Percentiles rank a stretch among this genome's conserved stretches.
phyloP scores from a whole-genome alignment of 768 basidiomycete genomes.

The Exidia glandulosa region DNA sequence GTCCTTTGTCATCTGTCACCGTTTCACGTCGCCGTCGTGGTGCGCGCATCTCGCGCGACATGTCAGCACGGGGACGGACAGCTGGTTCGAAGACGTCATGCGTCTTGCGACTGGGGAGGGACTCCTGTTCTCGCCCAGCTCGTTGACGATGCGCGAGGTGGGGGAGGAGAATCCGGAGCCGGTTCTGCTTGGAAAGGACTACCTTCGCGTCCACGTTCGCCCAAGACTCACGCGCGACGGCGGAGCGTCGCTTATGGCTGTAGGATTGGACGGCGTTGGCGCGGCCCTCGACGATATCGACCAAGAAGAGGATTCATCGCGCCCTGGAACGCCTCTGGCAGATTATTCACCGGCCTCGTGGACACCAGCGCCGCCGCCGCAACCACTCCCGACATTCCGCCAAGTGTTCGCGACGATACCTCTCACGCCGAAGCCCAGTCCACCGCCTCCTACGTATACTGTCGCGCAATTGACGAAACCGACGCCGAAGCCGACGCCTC shows the following conservation, averaged over 20 bases:
- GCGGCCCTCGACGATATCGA: no score
- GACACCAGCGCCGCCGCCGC: no score
- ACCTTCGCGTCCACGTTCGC: not conserved
- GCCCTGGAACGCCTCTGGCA: no score
- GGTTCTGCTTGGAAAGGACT: not conserved
- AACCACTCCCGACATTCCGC: no score
- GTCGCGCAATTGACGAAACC: no score
- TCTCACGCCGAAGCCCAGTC: no score
- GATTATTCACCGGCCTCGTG: no score
- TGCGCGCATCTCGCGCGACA: slow-evolving; percentile 60
- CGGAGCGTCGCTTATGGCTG: not conserved
- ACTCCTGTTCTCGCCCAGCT: slow-evolving; percentile 1
- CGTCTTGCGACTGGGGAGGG: slow-evolving; percentile 2
- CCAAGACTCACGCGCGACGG: not conserved
- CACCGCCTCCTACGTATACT: no score
- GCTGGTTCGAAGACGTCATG: slow-evolving; percentile 3
- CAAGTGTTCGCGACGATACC: no score
- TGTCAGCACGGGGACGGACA: slow-evolving; percentile 20
- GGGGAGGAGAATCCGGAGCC: not conserved
- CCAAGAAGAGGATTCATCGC: no score
- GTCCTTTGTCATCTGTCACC: slow-evolving; percentile 51
- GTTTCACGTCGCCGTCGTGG: slow-evolving; percentile 70
- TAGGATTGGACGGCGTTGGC: not conserved
- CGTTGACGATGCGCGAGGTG: not conserved
- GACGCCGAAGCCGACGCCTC: no score